phyloP scores from a whole-genome alignment of 352 stramenopile species.

The Phytophthora lateralis region DNA sequence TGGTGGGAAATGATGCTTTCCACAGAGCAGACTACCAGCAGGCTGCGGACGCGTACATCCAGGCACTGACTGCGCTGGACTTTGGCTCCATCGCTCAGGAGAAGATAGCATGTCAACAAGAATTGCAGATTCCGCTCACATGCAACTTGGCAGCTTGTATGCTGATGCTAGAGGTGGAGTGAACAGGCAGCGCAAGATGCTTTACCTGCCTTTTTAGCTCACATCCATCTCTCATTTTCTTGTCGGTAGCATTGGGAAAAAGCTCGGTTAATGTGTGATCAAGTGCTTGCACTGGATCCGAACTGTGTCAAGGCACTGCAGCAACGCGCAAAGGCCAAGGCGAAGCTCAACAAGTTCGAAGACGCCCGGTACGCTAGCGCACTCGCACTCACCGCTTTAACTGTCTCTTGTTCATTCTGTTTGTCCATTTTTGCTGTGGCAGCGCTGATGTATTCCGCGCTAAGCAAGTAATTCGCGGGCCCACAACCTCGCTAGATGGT shows the following conservation, averaged over 20 bases:
- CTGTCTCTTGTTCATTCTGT: conserved; percentile 9
- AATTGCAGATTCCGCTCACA: conserved; percentile 70
- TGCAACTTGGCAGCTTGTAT: conserved; percentile 83
- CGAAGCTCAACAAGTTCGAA: conserved; percentile 54
- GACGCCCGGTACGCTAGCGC: conserved; percentile 53
- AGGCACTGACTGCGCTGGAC: conserved; percentile 72
- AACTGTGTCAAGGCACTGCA: conserved; percentile 59
- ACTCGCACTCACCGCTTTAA: background rate
- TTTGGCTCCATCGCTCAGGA: conserved; percentile 49
- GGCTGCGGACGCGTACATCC: conserved; percentile 69
- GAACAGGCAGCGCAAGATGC: background rate
- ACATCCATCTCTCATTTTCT: background rate
- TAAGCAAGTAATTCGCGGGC: conserved; percentile 30
- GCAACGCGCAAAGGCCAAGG: conserved; percentile 65
- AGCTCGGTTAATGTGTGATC: conserved; percentile 58
- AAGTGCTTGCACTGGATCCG: conserved; percentile 56
- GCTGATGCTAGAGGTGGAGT: conserved; percentile 63
- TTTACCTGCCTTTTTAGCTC: background rate
- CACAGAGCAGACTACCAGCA: conserved; percentile 41
- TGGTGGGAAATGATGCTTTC: conserved; percentile 64
- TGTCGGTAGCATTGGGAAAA: conserved; percentile 66
- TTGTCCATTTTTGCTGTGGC: background rate
- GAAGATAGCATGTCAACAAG: conserved; percentile 47
- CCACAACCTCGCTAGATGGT: conserved; percentile 10
- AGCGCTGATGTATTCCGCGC: conserved; percentile 44